Conservation (phyloP, 2,329 filamentous ascomycete species). For the Penicillium sp. region DNA sequence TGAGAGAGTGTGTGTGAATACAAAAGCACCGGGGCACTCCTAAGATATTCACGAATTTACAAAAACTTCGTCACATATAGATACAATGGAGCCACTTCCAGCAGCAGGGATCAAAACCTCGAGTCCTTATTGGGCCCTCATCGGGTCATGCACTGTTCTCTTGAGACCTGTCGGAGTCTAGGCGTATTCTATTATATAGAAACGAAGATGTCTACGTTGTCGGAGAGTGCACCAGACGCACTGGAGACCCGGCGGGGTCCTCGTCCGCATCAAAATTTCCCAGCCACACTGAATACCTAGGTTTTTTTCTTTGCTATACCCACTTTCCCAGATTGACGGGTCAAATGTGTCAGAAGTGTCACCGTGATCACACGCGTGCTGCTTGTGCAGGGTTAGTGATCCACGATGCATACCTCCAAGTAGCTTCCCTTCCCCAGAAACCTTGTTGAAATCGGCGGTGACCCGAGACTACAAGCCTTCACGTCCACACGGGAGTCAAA, state of each 20-base stretch:
- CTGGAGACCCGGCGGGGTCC: background rate
- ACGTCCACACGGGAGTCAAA: background rate
- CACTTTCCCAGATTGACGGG: conserved; percentile 2
- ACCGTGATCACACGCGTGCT: conserved; percentile 1
- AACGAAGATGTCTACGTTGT: background rate
- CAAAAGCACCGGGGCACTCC: background rate
- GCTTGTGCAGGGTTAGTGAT: conserved; percentile 7
- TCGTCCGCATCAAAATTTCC: conserved; percentile 11
- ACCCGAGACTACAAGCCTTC: background rate
- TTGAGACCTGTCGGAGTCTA: too few relatives aligned
- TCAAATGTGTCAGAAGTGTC: background rate
- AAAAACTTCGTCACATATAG: background rate
- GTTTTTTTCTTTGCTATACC: background rate
- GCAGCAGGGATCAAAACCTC: too few relatives aligned
- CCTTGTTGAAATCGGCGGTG: conserved; percentile 10
- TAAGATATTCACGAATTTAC: background rate
- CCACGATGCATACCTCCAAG: conserved; percentile 9
- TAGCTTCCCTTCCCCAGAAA: conserved; percentile 8
- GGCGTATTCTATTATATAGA: too few relatives aligned
- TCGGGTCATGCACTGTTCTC: too few relatives aligned
- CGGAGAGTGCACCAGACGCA: background rate
- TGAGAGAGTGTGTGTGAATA: background rate
- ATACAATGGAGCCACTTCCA: too few relatives aligned
- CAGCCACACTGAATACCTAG: background rate
- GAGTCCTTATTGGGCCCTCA: too few relatives aligned